Evolutionary conservation across 805 yeast genomes (phyloP), one percentile per base, ranked within the genome.

Genomic region (Kazachstania bromeliacearum): DNA sequence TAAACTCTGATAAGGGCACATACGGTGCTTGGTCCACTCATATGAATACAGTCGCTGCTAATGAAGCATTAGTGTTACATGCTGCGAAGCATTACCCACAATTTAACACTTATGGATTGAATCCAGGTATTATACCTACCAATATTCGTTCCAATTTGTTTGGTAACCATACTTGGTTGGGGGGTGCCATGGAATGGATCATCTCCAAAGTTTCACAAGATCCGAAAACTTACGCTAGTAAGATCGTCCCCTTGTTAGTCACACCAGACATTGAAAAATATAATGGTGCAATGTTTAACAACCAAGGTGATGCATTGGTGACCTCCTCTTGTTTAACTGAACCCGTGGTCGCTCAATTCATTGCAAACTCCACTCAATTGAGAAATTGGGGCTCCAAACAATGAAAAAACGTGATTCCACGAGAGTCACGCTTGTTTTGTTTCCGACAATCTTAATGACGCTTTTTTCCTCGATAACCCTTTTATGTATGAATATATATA

Each of bases 21-120:
- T 65, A 65, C 44, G 46, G 49, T 7, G 47, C 49, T 8, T 26
- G 41, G 23, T 37, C 34, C 6, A 56, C 66, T 3, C 70, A 65
- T 38, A 53, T 57, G 61, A 63, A 50, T 34, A 64, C 69, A 0
- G 68, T 65, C n/a, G 68, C 68, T 2, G 67, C 66, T 1, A 65
- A 65, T 38, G 70, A 65, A 40, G 50, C 63, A 1, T 39, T 64
- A 17, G 66, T 64, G 2, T 27, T 44, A 7, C 47, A 51, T 33
- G 30, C 17, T 14, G 41, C 39, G 3, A 33, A 43, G n/a, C 47
- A 41, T 1, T 17, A 36, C 9, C 40, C 41, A 18, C 53, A 47
- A 33, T 46, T 53, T 1, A 39, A 47, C 13, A 36, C 59, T 24
- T 63, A 42, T 42, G 70, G 70, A 1, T 49, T 65, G 26, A 64